Evolutionary conservation across 495 filamentous ascomycete genomes (phyloP).

Genomic region (Aspergillus campestris): DNA sequence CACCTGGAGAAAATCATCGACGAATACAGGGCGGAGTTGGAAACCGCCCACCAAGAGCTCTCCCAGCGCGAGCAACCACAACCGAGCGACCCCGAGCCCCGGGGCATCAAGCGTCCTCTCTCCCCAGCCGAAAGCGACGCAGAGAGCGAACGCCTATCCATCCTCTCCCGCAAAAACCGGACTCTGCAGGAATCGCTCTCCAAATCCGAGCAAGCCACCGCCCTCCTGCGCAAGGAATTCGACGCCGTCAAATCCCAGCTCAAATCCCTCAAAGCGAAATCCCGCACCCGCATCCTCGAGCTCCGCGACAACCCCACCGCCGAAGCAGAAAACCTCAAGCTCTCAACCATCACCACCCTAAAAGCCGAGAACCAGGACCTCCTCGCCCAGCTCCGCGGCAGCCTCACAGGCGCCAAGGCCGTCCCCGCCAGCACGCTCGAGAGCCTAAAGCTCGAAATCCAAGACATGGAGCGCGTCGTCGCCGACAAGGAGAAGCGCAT

Average conservation of each 20-base stretch:
- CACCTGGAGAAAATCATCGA: slow-evolving; percentile 82
- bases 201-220: slow-evolving; percentile 54
- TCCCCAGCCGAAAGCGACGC: slow-evolving; percentile 59
- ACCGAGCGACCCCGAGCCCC: slow-evolving; percentile 23
- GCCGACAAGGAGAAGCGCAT: slow-evolving; percentile 78
- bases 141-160: slow-evolving; percentile 69
- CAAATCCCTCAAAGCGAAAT: slow-evolving; percentile 57
- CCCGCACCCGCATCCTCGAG: slow-evolving; percentile 76
- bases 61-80: slow-evolving; percentile 47
- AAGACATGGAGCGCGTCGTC: slow-evolving; percentile 61
- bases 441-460: slow-evolving; percentile 61
- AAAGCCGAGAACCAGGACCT: slow-evolving; percentile 79
- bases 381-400: slow-evolving; percentile 60
- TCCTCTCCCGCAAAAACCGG: slow-evolving; percentile 74
- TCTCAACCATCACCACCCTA: slow-evolving; percentile 64
- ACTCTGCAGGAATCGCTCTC: slow-evolving; percentile 70
- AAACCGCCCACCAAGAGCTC: slow-evolving; percentile 62
- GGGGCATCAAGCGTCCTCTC: slow-evolving; percentile 33
- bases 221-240: slow-evolving; percentile 65
- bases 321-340: slow-evolving; percentile 71
- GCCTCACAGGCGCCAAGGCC: slow-evolving; percentile 34
- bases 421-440: slow-evolving; percentile 73
- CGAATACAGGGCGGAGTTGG: slow-evolving; percentile 76
- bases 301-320: slow-evolving; percentile 86
- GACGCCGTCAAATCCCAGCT: slow-evolving; percentile 64